These are phyloP conservation scores for Myxozyma neglecta DNA, from an alignment of 805 yeast species.

Conservation along the genomic window DNA sequence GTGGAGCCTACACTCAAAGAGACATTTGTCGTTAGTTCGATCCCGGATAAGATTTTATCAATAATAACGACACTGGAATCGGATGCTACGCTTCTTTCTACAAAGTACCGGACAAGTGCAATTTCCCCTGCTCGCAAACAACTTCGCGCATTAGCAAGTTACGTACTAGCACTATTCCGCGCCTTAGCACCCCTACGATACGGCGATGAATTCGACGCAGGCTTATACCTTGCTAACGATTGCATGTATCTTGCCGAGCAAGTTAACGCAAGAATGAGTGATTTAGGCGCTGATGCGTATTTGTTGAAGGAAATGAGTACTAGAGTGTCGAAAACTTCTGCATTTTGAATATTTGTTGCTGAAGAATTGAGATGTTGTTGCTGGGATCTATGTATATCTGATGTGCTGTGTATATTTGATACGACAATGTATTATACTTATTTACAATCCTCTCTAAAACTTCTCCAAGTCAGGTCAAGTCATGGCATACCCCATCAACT, in stretches of 20 bases:
- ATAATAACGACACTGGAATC: constrained; percentile 4
- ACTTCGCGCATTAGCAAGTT: constrained; percentile 16
- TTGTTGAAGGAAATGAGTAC: constrained; percentile 27
- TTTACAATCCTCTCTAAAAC: background rate
- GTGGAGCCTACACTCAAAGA: constrained; percentile 10
- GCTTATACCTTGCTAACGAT: constrained; percentile 25
- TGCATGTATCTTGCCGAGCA: constrained; percentile 26
- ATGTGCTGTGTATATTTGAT: background rate
- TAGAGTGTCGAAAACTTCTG: background rate
- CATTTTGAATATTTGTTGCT: background rate
- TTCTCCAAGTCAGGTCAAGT: background rate
- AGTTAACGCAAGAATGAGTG: constrained; percentile 15
- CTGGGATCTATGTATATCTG: background rate
- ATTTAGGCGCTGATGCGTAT: constrained; percentile 28
- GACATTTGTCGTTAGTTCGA: constrained; percentile 27
- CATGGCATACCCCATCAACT: constrained; percentile 9
- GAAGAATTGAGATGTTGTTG: background rate
- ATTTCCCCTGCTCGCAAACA: constrained; percentile 23
- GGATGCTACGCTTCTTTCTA: constrained; percentile 12
- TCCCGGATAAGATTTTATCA: constrained; percentile 18
- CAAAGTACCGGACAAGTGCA: constrained; percentile 6
- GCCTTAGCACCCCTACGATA: constrained; percentile 31
- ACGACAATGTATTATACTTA: background rate
- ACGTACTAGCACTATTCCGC: constrained; percentile 18
- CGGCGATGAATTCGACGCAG: constrained; percentile 19